Evolutionary conservation across 192 early-diverging fungal genomes (phyloP).

Genomic region (Linnemannia zychae): DNA sequence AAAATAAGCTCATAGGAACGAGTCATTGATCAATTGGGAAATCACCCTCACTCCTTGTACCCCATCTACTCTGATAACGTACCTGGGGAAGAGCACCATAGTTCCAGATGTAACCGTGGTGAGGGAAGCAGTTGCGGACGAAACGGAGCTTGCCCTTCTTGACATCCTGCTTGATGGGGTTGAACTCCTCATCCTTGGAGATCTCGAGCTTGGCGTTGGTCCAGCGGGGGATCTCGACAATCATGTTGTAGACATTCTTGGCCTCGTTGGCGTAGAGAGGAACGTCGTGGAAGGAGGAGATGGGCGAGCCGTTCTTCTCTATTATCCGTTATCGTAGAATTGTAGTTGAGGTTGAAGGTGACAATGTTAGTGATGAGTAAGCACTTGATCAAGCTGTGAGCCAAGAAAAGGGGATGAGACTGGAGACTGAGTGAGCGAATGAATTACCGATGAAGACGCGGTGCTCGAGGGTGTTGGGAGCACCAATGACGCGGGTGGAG

Average conservation of each 20-base stretch:
- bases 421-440: neutral
- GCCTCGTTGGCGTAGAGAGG: constrained; percentile 92
- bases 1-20: neutral
- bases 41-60: neutral
- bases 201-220: constrained; percentile 99
- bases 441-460: constrained; percentile 86
- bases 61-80: neutral
- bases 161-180: constrained; percentile 99
- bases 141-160: constrained; percentile 99
- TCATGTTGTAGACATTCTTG: constrained; percentile 96
- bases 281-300: constrained; percentile 98
- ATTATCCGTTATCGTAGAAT: neutral
- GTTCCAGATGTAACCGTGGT: constrained; percentile 99
- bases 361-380: constrained; percentile 1
- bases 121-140: constrained; percentile 99
- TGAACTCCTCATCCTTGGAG: constrained; percentile 94
- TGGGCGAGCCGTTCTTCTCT: constrained; percentile 85
- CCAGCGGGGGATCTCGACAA: constrained; percentile 99
- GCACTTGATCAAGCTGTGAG: neutral
- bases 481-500: constrained; percentile 86
- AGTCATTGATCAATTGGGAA: neutral
- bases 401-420: neutral
- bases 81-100: constrained; percentile 98
- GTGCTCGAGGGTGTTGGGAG: constrained; percentile 91
- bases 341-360: neutral